phyloP scores from a whole-genome alignment of 2,329 filamentous ascomycete species.

The Nannizzia gypsea region DNA sequence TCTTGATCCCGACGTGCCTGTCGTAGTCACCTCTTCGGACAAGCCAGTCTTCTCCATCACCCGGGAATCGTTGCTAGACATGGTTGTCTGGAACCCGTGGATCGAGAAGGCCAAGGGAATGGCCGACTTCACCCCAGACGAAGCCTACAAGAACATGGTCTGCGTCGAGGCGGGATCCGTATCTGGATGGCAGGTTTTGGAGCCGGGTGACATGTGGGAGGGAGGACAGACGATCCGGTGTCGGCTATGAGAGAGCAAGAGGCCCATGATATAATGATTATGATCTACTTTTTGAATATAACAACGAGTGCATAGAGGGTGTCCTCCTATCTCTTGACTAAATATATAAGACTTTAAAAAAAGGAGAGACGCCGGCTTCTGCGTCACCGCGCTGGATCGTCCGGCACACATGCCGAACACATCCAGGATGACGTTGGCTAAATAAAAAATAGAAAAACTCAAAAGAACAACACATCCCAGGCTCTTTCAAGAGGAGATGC shows the following conservation, averaged over 20 bases:
- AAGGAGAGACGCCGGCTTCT: too few relatives aligned
- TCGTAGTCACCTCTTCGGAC: constrained; percentile 41
- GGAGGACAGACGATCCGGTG: constrained; percentile 48
- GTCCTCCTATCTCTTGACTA: background rate
- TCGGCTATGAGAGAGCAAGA: constrained; percentile 17
- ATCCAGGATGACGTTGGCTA: too few relatives aligned
- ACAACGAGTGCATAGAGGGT: background rate
- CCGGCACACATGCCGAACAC: too few relatives aligned
- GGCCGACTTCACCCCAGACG: constrained; percentile 76
- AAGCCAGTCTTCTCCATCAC: constrained; percentile 59
- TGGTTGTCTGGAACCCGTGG: constrained; percentile 98
- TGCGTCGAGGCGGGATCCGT: constrained; percentile 88
- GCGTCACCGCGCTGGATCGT: too few relatives aligned
- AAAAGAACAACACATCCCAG: too few relatives aligned
- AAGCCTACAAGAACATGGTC: constrained; percentile 85
- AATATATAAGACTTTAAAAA: background rate
- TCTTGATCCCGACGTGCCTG: constrained; percentile 41
- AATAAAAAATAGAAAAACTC: too few relatives aligned
- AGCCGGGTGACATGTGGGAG: constrained; percentile 61
- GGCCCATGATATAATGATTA: background rate
- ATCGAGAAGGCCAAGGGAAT: constrained; percentile 69
- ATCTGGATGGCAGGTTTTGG: constrained; percentile 67
- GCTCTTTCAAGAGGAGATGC: too few relatives aligned
- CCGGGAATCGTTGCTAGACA: constrained; percentile 73
- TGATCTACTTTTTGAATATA: background rate